A percentile compares a stretch with the other conserved stretches of the same genome.
Evolutionary conservation across 495 filamentous ascomycete species (phyloP).

Genomic region (Penicillium roqueforti): DNA sequence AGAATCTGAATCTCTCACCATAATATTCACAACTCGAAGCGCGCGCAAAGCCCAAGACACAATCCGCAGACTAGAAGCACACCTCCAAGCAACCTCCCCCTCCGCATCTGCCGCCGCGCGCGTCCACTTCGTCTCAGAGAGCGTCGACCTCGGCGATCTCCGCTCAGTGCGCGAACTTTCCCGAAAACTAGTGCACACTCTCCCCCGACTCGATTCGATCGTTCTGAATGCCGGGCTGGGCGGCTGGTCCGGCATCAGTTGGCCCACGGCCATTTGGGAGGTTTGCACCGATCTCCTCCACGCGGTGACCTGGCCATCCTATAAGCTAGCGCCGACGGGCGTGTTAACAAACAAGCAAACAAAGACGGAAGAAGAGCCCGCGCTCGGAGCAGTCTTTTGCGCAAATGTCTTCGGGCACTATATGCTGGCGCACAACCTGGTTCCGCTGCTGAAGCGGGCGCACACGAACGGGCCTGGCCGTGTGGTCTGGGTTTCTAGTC

Average conservation of each 20-base stretch:
- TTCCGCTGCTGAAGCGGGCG: slow-evolving; percentile 60
- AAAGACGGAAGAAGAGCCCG: slow-evolving; percentile 40
- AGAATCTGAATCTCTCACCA: slow-evolving; percentile 50
- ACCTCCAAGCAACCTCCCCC: slow-evolving; percentile 29
- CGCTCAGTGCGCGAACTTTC: slow-evolving; percentile 52
- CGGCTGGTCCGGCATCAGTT: slow-evolving; percentile 79
- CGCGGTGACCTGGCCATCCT: slow-evolving; percentile 72
- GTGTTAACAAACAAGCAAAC: slow-evolving; percentile 43
- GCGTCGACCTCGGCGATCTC: slow-evolving; percentile 54
- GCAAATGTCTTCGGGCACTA: slow-evolving; percentile 96
- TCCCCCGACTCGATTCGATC: slow-evolving; percentile 72
- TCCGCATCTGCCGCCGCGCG: slow-evolving; percentile 24
- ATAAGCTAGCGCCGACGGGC: slow-evolving; percentile 62
- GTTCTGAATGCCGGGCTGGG: slow-evolving; percentile 88
- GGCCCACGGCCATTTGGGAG: slow-evolving; percentile 55
- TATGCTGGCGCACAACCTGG: slow-evolving; percentile 74
- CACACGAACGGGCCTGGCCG: slow-evolving; percentile 49
- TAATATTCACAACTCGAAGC: slow-evolving; percentile 52
- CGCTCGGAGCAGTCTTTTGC: slow-evolving; percentile 76
- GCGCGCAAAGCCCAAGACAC: slow-evolving; percentile 44
- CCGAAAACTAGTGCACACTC: slow-evolving; percentile 37
- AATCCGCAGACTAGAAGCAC: slow-evolving; percentile 33
- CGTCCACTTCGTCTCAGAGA: slow-evolving; percentile 47
- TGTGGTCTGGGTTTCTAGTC: slow-evolving; percentile 79
- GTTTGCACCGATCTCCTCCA: slow-evolving; percentile 62